Evolutionary conservation across 1,139 yeast genomes (phyloP).

Genomic region (Blastobotrys persicus): DNA sequence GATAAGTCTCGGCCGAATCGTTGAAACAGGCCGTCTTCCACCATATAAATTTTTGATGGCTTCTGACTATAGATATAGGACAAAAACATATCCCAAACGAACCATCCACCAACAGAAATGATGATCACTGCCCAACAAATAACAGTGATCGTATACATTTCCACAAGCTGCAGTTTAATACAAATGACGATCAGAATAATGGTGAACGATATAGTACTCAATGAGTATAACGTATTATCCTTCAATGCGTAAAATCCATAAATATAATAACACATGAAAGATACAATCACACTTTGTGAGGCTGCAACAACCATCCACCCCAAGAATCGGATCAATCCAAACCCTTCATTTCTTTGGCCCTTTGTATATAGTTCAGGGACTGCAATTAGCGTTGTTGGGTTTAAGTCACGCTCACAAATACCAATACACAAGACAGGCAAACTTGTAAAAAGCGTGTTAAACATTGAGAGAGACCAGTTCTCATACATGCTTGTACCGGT

Average conservation of each 20-base stretch:
- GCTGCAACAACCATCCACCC: conserved; percentile 82
- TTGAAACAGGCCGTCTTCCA: conserved; percentile 60
- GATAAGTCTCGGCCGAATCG: conserved; percentile 75
- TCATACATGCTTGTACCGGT: conserved; percentile 94
- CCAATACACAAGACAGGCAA: conserved; percentile 90
- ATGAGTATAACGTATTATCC: conserved; percentile 77
- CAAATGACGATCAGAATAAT: conserved; percentile 70
- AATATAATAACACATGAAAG: conserved; percentile 61
- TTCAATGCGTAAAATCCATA: conserved; percentile 64
- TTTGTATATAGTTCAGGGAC: conserved; percentile 84
- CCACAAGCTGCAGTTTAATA: conserved; percentile 74
- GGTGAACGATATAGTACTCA: conserved; percentile 74
- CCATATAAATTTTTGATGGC: conserved; percentile 67
- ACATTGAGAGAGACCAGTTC: conserved; percentile 96
- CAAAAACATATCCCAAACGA: conserved; percentile 78
- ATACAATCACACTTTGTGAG: conserved; percentile 64
- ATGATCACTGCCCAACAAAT: conserved; percentile 65
- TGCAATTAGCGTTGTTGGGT: conserved; percentile 83
- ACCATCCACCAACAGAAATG: conserved; percentile 84
- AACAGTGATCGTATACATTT: conserved; percentile 78
- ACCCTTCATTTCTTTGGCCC: conserved; percentile 75
- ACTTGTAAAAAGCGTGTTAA: conserved; percentile 91
- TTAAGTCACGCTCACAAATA: conserved; percentile 89
- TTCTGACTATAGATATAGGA: conserved; percentile 63
- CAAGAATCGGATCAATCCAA: conserved; percentile 65